Conservation (phyloP, 2,329 filamentous ascomycete species). For the Sclerotinia subarctica region DNA sequence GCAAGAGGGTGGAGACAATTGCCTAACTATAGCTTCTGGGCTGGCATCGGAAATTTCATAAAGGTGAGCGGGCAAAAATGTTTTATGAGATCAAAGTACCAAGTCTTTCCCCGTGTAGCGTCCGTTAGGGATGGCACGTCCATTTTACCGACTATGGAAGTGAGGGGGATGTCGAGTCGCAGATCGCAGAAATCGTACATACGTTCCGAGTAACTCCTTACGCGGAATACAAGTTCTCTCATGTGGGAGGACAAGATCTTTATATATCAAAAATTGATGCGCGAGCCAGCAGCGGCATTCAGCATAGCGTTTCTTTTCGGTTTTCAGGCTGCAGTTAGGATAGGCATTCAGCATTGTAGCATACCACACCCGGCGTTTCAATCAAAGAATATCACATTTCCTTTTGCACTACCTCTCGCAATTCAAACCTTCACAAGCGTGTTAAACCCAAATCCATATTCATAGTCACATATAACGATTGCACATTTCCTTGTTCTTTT, state of each 20-base stretch:
- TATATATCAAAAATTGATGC: constrained; percentile 18
- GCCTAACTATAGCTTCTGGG: constrained; percentile 92
- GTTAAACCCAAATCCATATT: not conserved
- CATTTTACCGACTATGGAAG: constrained; percentile 37
- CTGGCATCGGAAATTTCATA: constrained; percentile 79
- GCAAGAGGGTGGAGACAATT: constrained; percentile 93
- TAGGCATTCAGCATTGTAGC: constrained; percentile 28
- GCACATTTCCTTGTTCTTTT: constrained; percentile 8
- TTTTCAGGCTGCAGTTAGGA: constrained; percentile 18
- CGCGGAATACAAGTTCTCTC: constrained; percentile 13
- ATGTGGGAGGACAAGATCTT: constrained; percentile 21
- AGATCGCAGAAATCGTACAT: constrained; percentile 28
- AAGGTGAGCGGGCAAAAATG: constrained; percentile 55
- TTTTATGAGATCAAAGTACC: constrained; percentile 31
- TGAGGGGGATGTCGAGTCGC: constrained; percentile 28
- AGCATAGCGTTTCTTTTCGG: constrained; percentile 12
- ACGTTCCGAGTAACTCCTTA: constrained; percentile 31
- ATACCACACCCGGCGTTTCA: constrained; percentile 28
- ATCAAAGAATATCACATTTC: constrained; percentile 15
- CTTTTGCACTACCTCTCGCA: constrained; percentile 6
- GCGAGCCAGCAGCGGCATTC: constrained; percentile 11
- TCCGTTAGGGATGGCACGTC: constrained; percentile 35
- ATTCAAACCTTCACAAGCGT: constrained; percentile 14
- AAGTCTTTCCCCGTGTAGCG: constrained; percentile 34
- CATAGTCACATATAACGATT: constrained; percentile 1